A percentile compares a stretch with the other conserved stretches of the same genome.
Conservation (phyloP, 2,329 filamentous ascomycete genomes). For the Fusarium napiforme region DNA sequence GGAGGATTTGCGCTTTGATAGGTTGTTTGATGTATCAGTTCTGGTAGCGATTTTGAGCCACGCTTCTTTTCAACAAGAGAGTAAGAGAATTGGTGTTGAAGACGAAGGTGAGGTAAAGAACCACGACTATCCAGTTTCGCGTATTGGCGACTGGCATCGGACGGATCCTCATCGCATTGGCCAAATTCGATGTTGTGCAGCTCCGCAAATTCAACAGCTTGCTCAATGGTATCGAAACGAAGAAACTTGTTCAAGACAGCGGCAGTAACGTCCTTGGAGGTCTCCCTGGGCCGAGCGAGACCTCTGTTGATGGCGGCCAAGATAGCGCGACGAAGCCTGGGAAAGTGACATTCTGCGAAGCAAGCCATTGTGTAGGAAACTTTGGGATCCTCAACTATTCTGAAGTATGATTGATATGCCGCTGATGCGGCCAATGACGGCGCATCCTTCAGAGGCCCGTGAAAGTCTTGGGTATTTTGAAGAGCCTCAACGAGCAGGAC, state of each 20-base stretch:
- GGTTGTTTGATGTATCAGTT: conserved; percentile 67
- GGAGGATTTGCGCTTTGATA: conserved; percentile 52
- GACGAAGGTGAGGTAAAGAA: conserved; percentile 59
- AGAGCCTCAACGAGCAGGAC: conserved; percentile 69
- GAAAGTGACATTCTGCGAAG: conserved; percentile 75
- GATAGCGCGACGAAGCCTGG: conserved; percentile 67
- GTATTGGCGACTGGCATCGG: conserved; percentile 52
- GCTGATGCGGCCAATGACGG: conserved; percentile 62
- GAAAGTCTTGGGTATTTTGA: conserved; percentile 67
- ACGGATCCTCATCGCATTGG: conserved; percentile 47
- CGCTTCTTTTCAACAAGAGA: conserved; percentile 70
- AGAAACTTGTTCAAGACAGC: conserved; percentile 66
- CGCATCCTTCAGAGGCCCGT: conserved; percentile 65
- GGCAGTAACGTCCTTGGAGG: conserved; percentile 70
- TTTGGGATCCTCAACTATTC: conserved; percentile 64
- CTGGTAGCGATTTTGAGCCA: conserved; percentile 60
- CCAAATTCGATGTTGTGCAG: conserved; percentile 66
- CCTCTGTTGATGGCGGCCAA: conserved; percentile 65
- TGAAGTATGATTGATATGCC: conserved; percentile 66
- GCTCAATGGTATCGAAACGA: conserved; percentile 74
- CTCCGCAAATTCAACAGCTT: conserved; percentile 73
- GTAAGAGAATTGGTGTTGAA: conserved; percentile 67
- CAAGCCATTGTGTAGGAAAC: conserved; percentile 78
- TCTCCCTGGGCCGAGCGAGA: conserved; percentile 66
- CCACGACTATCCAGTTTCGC: conserved; percentile 58